Base-by-base conservation (phyloP, 1,139 yeast genomes). In the Tardiomyces blankii region DNA sequence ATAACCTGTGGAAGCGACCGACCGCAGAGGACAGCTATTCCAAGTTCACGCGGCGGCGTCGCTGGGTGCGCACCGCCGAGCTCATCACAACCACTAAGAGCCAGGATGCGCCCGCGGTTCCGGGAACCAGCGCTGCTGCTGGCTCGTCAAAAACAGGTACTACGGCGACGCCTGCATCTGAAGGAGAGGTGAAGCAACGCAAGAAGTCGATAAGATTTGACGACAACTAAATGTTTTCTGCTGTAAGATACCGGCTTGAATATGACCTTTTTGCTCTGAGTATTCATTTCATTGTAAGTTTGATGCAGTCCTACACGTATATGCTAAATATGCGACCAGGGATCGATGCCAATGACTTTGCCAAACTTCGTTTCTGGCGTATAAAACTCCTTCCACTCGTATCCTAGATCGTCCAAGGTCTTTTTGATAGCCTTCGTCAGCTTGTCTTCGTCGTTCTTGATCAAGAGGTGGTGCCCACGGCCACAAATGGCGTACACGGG, bases 1-100 rank as follows among this genome's bases (percentile, higher is more conserved):
- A 91, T 63, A 91, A 88, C 61, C 82, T 94, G 5, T 91, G 98
- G 98, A 86, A 85, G 56, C 80, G 79, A 54, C 96, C 97, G 16
- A 68, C 89, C 1, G 78, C 94, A 0, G 96, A 86, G 49, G 95
- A 89, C 61, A 74, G 93, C 2, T 89, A 81, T 63, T 80, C 93
- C 33, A 88, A 87, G 64, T 91, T 87, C 60, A 91, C 98, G 7
- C 75, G 98, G 63, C 77, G 96, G 61, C 77, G 98, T 67, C 74
- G 97, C 61, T 91, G 98, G 98, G 77, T 89, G 25, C 75, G 97
- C 54, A 86, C 94, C 0, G 98, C 97, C 0, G 96, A 88, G 63
- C 73, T 89, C 56, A 80, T 84, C 18, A 49, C 48, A 38, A 25
- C 18, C 13, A 40, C 16, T 13, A 30, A 30, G 16, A 30, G 35